Percentiles rank a stretch among this genome's conserved stretches.
phyloP scores from a whole-genome alignment of 371 early-diverging fungal genomes.

The Mucor lusitanicus region DNA sequence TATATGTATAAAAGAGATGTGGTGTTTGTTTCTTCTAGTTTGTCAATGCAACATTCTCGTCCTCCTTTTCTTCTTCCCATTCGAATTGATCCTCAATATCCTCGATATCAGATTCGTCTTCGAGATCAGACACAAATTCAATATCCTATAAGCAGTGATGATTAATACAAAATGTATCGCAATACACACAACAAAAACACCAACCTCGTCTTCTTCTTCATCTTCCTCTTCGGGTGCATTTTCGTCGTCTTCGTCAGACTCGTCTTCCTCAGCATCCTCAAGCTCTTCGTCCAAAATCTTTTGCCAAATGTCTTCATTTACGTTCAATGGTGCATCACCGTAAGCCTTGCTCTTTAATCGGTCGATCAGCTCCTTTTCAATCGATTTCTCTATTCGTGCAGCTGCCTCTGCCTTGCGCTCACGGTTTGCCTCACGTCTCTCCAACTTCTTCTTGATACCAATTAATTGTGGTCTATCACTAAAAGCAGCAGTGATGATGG shows the following conservation, averaged over 20 bases:
- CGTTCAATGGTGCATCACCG: slow-evolving; percentile 89
- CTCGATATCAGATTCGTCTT: slow-evolving; percentile 42
- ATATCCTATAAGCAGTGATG: slow-evolving; percentile 8
- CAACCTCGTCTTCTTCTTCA: slow-evolving; percentile 54
- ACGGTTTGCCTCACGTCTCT: slow-evolving; percentile 87
- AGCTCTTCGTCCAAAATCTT: slow-evolving; percentile 71
- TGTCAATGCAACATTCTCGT: slow-evolving; percentile 24
- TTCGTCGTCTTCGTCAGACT: slow-evolving; percentile 73
- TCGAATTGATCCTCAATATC: slow-evolving; percentile 36
- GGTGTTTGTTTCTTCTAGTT: neutral
- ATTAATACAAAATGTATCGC: neutral
- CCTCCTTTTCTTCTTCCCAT: slow-evolving; percentile 33
- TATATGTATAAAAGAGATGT: neutral
- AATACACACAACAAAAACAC: neutral
- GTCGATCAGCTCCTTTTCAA: slow-evolving; percentile 97
- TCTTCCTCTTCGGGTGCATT: slow-evolving; percentile 61
- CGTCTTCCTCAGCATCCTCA: slow-evolving; percentile 74
- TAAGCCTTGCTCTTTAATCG: slow-evolving; percentile 93
- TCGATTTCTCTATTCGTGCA: slow-evolving; percentile 92
- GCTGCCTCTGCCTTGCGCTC: slow-evolving; percentile 95
- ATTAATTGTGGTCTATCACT: slow-evolving; percentile 75
- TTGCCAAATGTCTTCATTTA: slow-evolving; percentile 88
- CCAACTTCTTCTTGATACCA: slow-evolving; percentile 93
- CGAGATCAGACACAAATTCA: slow-evolving; percentile 37
- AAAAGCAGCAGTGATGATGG: neutral